Conservation (phyloP, 768 basidiomycete genomes). For the Lactarius pseudohatsudake region DNA sequence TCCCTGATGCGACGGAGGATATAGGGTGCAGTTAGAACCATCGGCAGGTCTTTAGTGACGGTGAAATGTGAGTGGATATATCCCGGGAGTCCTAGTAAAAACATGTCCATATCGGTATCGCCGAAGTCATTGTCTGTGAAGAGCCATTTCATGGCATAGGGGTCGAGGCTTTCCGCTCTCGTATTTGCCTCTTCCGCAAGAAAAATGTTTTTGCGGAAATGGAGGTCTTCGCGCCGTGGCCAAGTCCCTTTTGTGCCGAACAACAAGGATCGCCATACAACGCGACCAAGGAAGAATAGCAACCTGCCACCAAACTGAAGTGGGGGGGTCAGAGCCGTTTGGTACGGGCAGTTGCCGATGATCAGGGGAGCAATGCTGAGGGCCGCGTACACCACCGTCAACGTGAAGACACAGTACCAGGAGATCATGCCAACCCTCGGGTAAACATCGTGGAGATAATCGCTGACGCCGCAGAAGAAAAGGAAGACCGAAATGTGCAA, state of each 20-base stretch:
- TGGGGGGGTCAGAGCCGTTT: constrained; percentile 18
- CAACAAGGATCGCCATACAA: no score
- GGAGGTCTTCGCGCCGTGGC: not conserved
- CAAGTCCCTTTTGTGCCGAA: no score
- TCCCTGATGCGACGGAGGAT: constrained; percentile 7
- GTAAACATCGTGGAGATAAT: constrained; percentile 8
- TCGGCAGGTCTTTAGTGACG: not conserved
- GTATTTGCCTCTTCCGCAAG: not conserved
- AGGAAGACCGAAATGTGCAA: constrained; percentile 23
- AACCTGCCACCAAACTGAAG: not conserved
- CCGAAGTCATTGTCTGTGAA: constrained; percentile 14
- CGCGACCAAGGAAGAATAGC: not conserved
- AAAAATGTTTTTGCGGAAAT: not conserved
- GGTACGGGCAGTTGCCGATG: constrained; percentile 12
- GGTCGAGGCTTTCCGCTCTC: constrained; percentile 1
- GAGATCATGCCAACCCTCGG: not conserved
- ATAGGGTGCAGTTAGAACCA: not conserved
- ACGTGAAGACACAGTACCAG: not conserved
- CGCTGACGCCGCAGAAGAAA: constrained; percentile 18
- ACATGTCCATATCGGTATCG: constrained; percentile 18
- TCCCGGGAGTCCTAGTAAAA: constrained; percentile 15
- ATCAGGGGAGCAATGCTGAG: constrained; percentile 18
- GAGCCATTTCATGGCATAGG: constrained; percentile 16
- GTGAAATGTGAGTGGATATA: constrained; percentile 13
- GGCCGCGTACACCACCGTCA: not conserved